A percentile compares a stretch with the other conserved stretches of the same genome.
Conservation (phyloP, 2,329 filamentous ascomycete species). For the Stemphylium vesicarium region DNA sequence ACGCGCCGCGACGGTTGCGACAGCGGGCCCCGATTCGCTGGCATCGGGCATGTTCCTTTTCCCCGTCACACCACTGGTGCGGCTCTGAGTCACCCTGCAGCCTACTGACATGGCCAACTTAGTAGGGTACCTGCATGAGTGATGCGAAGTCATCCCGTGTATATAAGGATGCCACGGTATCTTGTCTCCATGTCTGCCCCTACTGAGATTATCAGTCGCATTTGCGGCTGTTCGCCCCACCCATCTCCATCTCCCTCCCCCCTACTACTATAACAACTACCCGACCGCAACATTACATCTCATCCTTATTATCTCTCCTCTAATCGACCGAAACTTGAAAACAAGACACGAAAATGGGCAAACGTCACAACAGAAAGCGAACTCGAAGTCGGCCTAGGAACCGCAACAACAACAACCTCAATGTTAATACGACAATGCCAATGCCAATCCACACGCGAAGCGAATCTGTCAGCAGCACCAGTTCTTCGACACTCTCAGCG, state of each 20-base stretch:
- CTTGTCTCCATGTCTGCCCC: slow-evolving; percentile 16
- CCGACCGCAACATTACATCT: not conserved
- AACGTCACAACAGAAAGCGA: slow-evolving; percentile 54
- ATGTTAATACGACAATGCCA: slow-evolving; percentile 11
- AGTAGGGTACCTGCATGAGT: slow-evolving; percentile 26
- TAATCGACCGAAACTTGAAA: slow-evolving; percentile 5
- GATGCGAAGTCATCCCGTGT: slow-evolving; percentile 23
- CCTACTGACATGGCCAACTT: slow-evolving; percentile 35
- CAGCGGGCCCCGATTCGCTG: slow-evolving; percentile 25
- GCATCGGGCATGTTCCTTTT: slow-evolving; percentile 23
- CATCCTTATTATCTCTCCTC: not conserved
- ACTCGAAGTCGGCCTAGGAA: slow-evolving; percentile 52
- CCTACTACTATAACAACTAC: not conserved
- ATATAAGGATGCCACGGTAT: slow-evolving; percentile 37
- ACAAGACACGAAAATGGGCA: slow-evolving; percentile 42
- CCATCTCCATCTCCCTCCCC: slow-evolving; percentile 10
- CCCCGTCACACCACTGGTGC: slow-evolving; percentile 23
- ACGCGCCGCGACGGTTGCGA: slow-evolving; percentile 29
- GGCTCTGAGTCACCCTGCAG: slow-evolving; percentile 46
- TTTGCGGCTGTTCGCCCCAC: slow-evolving; percentile 40
- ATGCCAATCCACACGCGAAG: slow-evolving; percentile 37
- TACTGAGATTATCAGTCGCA: slow-evolving; percentile 31
- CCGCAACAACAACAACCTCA: slow-evolving; percentile 35
- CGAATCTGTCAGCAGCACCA: slow-evolving; percentile 37
- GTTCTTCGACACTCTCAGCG: slow-evolving; percentile 29